Percentiles rank a stretch among this genome's conserved stretches.
These are phyloP conservation scores for Phaeosphaeriaceae sp. DNA, from an alignment of 2,329 filamentous ascomycete species.

Conservation along the genomic window DNA sequence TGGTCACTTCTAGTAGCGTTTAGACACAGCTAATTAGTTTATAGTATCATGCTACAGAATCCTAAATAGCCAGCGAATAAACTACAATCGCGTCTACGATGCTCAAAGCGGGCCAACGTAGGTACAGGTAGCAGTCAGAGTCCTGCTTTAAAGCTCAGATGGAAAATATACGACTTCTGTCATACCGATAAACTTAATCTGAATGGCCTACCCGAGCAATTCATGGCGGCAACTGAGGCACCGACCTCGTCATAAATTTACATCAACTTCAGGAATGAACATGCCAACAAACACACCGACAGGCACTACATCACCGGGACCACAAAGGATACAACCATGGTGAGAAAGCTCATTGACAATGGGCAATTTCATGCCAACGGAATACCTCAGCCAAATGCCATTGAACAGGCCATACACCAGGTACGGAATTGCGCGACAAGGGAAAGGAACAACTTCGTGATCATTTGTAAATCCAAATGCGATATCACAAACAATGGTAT, in stretches of 20 bases:
- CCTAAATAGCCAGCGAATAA: no score
- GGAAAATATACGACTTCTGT: conserved; percentile 13
- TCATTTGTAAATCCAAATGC: conserved; percentile 4
- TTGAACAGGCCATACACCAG: conserved; percentile 16
- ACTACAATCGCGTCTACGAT: background rate
- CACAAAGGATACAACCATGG: background rate
- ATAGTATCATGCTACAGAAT: background rate
- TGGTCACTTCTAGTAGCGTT: background rate
- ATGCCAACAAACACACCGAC: background rate
- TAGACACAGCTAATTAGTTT: background rate
- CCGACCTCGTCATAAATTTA: background rate
- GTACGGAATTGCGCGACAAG: conserved; percentile 1
- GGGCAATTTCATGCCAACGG: background rate
- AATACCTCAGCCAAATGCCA: conserved; percentile 15
- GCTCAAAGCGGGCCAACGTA: conserved; percentile 5
- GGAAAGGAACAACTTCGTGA: background rate
- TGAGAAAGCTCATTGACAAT: background rate
- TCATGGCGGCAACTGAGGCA: background rate
- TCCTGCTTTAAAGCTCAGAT: background rate
- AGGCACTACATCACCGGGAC: background rate
- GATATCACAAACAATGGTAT: conserved; percentile 4
- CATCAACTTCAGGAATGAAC: background rate
- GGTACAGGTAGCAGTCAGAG: background rate
- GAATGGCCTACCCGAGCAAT: background rate
- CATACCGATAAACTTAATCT: background rate